Evolutionary conservation across 106 monocot species (phyloP).

Genomic region (Posidonia australis): DNA sequence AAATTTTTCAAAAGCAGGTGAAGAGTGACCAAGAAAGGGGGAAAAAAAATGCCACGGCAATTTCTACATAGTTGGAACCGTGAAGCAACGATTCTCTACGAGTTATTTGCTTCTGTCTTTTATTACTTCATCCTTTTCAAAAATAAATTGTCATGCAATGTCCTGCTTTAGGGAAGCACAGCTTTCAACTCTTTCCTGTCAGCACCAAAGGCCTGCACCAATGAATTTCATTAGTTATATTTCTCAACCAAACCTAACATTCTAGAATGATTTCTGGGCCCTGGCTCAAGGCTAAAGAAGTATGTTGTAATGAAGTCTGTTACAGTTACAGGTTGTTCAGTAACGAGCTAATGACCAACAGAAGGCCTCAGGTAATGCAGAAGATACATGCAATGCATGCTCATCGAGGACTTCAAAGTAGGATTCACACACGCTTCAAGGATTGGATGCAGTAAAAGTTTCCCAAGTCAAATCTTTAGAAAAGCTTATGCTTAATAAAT

Average conservation of each 20-base stretch:
- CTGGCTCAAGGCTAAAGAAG: too few species aligned
- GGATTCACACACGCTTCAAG: neutral
- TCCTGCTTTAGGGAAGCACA: slow-evolving; percentile 40
- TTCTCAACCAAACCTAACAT: too few species aligned
- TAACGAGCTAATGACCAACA: too few species aligned
- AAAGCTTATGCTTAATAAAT: neutral
- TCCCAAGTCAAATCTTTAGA: neutral
- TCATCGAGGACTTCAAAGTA: neutral
- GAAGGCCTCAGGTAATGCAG: too few species aligned
- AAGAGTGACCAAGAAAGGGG: neutral
- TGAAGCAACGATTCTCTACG: too few species aligned
- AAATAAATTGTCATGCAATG: neutral
- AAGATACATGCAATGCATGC: too few species aligned
- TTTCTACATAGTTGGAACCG: neutral
- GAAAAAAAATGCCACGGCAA: neutral
- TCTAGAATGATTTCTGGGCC: too few species aligned
- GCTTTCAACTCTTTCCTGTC: slow-evolving; percentile 81
- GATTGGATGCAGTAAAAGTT: neutral
- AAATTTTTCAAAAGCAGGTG: neutral
- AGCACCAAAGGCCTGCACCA: slow-evolving; percentile 64
- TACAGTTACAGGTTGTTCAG: too few species aligned
- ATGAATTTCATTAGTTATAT: neutral
- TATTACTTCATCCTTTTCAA: neutral
- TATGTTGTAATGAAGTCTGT: too few species aligned
- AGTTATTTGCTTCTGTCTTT: neutral